Base-by-base conservation (phyloP, 2,329 filamentous ascomycete genomes). In the Alternaria ventricosa region DNA sequence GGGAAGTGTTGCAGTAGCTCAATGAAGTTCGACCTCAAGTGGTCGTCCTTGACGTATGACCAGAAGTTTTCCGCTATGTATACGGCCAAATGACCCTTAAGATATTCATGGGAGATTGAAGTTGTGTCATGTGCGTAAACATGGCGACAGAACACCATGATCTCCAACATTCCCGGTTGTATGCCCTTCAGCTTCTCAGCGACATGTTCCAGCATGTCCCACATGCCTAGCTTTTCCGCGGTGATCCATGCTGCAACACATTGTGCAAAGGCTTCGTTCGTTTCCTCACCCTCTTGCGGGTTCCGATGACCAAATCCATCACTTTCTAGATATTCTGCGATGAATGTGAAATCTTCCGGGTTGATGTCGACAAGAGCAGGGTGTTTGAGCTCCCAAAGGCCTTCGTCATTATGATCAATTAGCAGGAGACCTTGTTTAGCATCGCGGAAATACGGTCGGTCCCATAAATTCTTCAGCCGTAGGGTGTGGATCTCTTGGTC, bases 141-240 rank as follows among this genome's bases (percentile, higher is more conserved):
- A 0, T 58, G 51, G 8, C 53, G 57, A 0, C 70, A 69, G 25
- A 78, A 67, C 0, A 41, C 33, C 36, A 77, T 53, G 0, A 72
- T 53, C 7, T 70, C 66, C 5, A 28, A 57, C 11, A 66, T 36
- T 3, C 62, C 62, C 11, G 57, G 57, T 6, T 43, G 33, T 6
- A 63, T 28, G 4, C 11, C 1, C 4, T 64, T 43, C 4, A 78
- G 30, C 41, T 78, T 79, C 0, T 63, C 28, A 1, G 69, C 59
- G 7, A 78, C 68, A 20, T 70, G 66, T 0, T 76, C 71, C 3
- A 77, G 59, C 4, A 79, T 53, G 23, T 79, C 75, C 2, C 64
- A 56, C 68, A 77, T 71, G 6, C 60, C 64, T 0, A 79, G 57
- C 1, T 54, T 56, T 12, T 73, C 65, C 0, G 68, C 76, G 1